Conservation (phyloP, 2,329 filamentous ascomycete species). For the Aspergillus bombycis region DNA sequence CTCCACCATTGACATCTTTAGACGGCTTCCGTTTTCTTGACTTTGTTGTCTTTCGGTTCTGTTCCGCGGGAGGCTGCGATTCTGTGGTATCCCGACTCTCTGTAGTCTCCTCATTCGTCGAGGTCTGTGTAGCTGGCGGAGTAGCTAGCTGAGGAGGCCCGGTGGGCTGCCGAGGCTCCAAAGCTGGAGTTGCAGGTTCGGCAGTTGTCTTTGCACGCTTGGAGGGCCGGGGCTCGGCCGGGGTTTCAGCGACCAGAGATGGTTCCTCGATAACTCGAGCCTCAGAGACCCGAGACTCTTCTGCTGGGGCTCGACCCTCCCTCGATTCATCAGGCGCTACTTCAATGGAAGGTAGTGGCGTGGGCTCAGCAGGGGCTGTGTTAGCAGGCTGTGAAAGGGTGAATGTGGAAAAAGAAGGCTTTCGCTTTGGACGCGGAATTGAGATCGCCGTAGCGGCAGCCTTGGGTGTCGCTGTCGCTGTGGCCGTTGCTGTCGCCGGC, state of each 20-base stretch:
- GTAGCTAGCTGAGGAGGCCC: slow-evolving; percentile 20
- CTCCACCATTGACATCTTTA: slow-evolving; percentile 28
- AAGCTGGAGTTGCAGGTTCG: slow-evolving; percentile 5
- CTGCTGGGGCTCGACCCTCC: slow-evolving; percentile 6
- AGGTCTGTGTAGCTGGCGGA: slow-evolving; percentile 30
- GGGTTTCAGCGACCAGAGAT: slow-evolving; percentile 6
- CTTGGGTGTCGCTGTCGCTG: background rate
- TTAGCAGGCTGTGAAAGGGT: slow-evolving; percentile 20
- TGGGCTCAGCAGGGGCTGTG: slow-evolving; percentile 18
- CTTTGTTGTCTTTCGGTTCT: slow-evolving; percentile 23
- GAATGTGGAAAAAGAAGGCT: slow-evolving; percentile 28
- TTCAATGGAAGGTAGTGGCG: slow-evolving; percentile 18
- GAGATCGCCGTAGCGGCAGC: slow-evolving; percentile 24
- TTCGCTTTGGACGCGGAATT: slow-evolving; percentile 33
- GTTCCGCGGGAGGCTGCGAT: slow-evolving; percentile 27
- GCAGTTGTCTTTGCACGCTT: slow-evolving; percentile 32
- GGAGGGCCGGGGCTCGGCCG: slow-evolving; percentile 28
- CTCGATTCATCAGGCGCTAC: slow-evolving; percentile 15
- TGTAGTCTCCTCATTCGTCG: slow-evolving; percentile 23
- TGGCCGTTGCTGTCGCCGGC: slow-evolving; percentile 21
- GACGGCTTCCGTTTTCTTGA: slow-evolving; percentile 31
- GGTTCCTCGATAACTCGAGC: slow-evolving; percentile 11
- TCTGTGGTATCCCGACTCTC: slow-evolving; percentile 24
- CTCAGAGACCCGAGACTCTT: slow-evolving; percentile 12
- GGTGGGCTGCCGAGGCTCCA: background rate